These are phyloP conservation scores for Clitopilus passeckerianus DNA, from an alignment of 768 basidiomycete genomes.

Conservation along the genomic window DNA sequence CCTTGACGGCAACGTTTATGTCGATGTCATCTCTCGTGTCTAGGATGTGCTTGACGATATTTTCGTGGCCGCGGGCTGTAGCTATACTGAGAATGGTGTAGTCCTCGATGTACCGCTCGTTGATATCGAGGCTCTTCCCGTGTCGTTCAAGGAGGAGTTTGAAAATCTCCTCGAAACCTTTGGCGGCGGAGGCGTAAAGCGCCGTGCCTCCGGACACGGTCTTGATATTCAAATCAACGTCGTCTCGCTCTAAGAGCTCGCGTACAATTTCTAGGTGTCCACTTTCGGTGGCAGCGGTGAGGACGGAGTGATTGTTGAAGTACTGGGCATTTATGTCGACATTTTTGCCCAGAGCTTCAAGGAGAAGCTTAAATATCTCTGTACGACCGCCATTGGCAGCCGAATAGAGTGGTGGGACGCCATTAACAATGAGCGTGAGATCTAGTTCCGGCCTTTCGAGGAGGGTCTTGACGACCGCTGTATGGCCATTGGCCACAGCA, in stretches of 20 bases:
- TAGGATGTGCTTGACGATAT: neutral
- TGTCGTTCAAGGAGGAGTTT: neutral
- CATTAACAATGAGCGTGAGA: neutral
- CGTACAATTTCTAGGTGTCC: neutral
- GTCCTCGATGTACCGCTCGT: neutral
- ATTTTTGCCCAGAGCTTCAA: neutral
- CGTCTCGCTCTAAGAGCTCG: neutral
- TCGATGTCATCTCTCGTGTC: too few species aligned
- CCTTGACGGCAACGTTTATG: too few species aligned
- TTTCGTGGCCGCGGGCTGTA: neutral
- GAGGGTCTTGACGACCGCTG: neutral
- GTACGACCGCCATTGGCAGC: neutral
- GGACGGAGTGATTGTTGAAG: neutral
- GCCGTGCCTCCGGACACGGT: neutral
- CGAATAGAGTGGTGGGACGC: neutral
- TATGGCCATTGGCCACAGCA: neutral
- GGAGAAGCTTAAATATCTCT: neutral
- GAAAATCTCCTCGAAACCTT: neutral
- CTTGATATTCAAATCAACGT: neutral
- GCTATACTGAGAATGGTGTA: neutral
- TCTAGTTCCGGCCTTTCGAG: neutral
- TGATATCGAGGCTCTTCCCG: neutral
- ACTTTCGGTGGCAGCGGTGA: neutral
- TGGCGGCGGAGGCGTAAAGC: neutral
- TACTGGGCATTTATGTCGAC: neutral